These are phyloP conservation scores for Corylus avellana DNA, from an alignment of 306 rosid species.

Conservation along the genomic window DNA sequence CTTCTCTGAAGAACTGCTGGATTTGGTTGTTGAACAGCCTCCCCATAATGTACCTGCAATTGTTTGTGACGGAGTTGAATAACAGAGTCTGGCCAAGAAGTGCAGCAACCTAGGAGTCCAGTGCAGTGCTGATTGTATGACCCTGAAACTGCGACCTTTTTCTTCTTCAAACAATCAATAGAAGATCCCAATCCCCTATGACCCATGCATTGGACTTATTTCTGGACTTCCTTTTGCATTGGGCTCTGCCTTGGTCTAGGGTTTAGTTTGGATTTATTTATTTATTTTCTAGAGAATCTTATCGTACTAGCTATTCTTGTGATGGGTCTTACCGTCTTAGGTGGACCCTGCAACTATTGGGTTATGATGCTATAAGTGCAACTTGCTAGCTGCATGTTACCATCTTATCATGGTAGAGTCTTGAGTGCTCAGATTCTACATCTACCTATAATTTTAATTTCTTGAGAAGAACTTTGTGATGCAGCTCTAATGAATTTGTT, in stretches of 20 bases:
- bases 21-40: no score
- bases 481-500: not conserved
- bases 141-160: no score
- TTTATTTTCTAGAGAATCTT: not conserved
- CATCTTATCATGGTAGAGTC: not conserved
- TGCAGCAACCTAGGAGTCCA: no score
- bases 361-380: not conserved
- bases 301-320: not conserved
- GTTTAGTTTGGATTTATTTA: not conserved
- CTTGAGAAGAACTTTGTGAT: not conserved
- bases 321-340: not conserved
- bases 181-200: no score
- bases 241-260: not conserved
- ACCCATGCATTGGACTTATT: not conserved
- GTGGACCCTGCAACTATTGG: not conserved
- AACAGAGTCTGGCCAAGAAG: no score
- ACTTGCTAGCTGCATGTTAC: not conserved
- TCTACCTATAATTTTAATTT: not conserved
- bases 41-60: no score
- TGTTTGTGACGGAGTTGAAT: no score
- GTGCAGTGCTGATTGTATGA: no score
- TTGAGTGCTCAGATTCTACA: not conserved
- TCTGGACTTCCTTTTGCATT: not conserved
- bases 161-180: no score
- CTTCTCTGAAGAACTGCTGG: no score